A percentile compares a stretch with the other conserved stretches of the same genome.
Evolutionary conservation across 192 early-diverging fungal genomes (phyloP).

Genomic region (Polychytrium aggregatum): DNA sequence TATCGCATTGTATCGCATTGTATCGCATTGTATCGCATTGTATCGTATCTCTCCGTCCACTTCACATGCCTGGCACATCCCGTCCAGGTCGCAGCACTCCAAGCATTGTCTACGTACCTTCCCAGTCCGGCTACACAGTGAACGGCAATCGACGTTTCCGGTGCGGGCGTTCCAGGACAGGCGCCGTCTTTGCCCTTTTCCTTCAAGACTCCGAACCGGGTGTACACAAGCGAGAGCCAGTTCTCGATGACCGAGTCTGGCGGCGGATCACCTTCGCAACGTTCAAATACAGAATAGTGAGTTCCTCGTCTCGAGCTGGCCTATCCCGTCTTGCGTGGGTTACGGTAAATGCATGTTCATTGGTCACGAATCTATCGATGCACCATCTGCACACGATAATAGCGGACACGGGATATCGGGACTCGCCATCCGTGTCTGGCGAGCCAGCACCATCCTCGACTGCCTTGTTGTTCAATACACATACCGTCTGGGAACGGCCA

Average conservation of each 20-base stretch:
- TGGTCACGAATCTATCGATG: neutral
- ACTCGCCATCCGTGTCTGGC: no score
- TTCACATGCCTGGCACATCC: no score
- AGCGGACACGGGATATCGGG: no score
- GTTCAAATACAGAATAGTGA: no score
- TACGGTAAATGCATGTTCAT: neutral
- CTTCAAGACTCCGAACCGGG: slow-evolving; percentile 24
- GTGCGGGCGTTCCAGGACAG: neutral
- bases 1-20: no score
- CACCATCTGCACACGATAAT: neutral
- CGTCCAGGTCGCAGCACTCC: no score
- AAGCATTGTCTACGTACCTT: slow-evolving; percentile 34
- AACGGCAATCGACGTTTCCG: slow-evolving; percentile 33
- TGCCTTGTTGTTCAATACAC: no score
- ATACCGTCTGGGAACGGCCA: slow-evolving; percentile 56
- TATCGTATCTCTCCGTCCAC: no score
- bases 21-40: no score
- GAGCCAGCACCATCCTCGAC: no score
- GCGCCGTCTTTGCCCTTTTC: slow-evolving; percentile 6
- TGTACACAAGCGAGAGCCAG: slow-evolving; percentile 56
- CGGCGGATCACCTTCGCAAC: slow-evolving; percentile 60
- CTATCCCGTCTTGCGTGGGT: no score
- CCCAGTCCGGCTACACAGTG: slow-evolving; percentile 77
- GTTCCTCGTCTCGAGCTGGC: no score
- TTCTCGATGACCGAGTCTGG: slow-evolving; percentile 44